phyloP scores from a whole-genome alignment of 805 yeast species.

The Ogataea siamensis region DNA sequence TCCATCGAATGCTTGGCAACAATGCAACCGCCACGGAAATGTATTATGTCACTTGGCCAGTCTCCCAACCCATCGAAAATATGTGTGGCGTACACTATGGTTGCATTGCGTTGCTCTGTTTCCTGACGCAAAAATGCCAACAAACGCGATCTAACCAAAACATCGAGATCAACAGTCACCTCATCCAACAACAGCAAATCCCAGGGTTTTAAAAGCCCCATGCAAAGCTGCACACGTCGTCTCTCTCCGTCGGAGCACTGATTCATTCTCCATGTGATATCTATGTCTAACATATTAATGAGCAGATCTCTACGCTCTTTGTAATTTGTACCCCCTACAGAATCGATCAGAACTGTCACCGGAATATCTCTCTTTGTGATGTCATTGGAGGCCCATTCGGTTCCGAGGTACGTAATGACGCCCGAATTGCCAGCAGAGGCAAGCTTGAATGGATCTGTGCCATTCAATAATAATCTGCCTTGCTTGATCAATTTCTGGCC shows the following conservation, averaged over 20 bases:
- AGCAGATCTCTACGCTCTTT: constrained; percentile 75
- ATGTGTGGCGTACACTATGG: constrained; percentile 92
- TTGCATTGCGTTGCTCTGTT: constrained; percentile 63
- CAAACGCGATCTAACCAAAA: constrained; percentile 76
- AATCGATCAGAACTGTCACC: constrained; percentile 70
- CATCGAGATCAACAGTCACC: constrained; percentile 96
- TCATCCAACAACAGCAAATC: constrained; percentile 84
- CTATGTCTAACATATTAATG: constrained; percentile 77
- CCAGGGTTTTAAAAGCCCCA: constrained; percentile 95
- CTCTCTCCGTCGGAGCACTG: constrained; percentile 92
- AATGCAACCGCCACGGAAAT: constrained; percentile 65
- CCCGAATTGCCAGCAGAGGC: constrained; percentile 28
- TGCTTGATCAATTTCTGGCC: constrained; percentile 83
- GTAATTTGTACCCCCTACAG: constrained; percentile 75
- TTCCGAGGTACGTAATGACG: constrained; percentile 74
- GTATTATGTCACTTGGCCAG: constrained; percentile 87
- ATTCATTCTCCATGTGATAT: constrained; percentile 89
- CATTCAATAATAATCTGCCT: constrained; percentile 73
- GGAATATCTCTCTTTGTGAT: constrained; percentile 90
- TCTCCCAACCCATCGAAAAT: constrained; percentile 90
- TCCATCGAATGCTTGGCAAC: constrained; percentile 37
- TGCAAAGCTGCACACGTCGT: constrained; percentile 86
- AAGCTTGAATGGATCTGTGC: constrained; percentile 74
- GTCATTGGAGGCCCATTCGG: constrained; percentile 95
- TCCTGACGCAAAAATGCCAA: constrained; percentile 71